Conservation (phyloP, 805 yeast genomes). For the Kluyveromyces wickerhamii region DNA sequence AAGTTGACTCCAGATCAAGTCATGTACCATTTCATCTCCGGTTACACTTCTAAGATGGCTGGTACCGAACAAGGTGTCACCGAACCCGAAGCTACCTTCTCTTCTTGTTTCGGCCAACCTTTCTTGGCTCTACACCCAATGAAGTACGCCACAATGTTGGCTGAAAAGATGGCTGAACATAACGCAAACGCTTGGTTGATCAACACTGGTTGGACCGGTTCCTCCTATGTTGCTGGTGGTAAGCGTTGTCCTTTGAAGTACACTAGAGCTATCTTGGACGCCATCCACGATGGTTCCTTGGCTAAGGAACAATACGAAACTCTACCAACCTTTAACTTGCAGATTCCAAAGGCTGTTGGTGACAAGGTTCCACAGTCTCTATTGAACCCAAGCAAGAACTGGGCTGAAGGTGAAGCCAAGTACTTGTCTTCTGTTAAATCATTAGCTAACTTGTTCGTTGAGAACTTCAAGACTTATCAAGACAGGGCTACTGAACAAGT, state of each 20-base stretch:
- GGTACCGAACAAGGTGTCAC: constrained; percentile 99
- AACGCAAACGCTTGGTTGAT: constrained; percentile 91
- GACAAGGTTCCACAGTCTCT: constrained; percentile 72
- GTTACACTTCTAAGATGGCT: constrained; percentile 98
- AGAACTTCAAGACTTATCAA: constrained; percentile 80
- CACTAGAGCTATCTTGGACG: constrained; percentile 92
- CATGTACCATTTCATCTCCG: constrained; percentile 97
- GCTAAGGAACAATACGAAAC: constrained; percentile 72
- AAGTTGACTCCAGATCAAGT: constrained; percentile 91
- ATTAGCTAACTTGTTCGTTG: constrained; percentile 71
- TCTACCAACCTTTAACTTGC: constrained; percentile 79
- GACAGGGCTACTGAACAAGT: constrained; percentile 80
- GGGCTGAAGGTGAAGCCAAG: constrained; percentile 55
- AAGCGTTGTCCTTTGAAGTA: constrained; percentile 95
- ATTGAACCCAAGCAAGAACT: constrained; percentile 77
- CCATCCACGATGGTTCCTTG: constrained; percentile 87
- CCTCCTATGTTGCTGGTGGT: constrained; percentile 87
- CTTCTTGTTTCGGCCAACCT: constrained; percentile 99
- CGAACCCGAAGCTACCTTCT: constrained; percentile 96
- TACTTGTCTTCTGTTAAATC: constrained; percentile 48
- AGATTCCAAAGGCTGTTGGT: constrained; percentile 66
- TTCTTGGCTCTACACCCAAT: constrained; percentile 97
- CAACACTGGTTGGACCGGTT: constrained; percentile 98
- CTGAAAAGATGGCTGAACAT: constrained; percentile 84
- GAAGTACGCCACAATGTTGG: constrained; percentile 92